Evolutionary conservation across 768 basidiomycete species (phyloP), one percentile per base, ranked within the genome.

Genomic region (Serendipita indica): DNA sequence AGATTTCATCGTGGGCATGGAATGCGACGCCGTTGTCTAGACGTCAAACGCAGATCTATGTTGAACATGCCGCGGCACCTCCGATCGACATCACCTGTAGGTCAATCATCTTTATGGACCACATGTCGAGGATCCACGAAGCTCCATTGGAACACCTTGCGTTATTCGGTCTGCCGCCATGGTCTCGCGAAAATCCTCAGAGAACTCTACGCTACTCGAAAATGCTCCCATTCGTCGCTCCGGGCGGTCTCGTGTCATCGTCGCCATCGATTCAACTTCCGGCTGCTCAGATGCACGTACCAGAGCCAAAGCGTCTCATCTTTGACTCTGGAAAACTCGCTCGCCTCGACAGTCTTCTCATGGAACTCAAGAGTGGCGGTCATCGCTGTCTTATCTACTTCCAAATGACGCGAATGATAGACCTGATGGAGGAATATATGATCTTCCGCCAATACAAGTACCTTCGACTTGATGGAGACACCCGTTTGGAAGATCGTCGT

Each of bases 321-420:
- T 91, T 89, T 62, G 94, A 99, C 69, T 97, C 94, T 27, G 94
- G 87, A 34, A 99, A 99, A 71, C 81, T 99, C 33, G 89, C 91
- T 35, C 80, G 88, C 28, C 77, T 99, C 49, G 96, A 99, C 69
- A 66, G 76, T 20, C 73, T 99, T n/a, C 75, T 99, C 5, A 86
- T 89, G 61, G 89, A 94, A 65, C 81, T 99, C 60, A 98, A 96
- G 72, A 77, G 81, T 33, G 86, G 83, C 1, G 93, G 93, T 62
- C 96, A 99, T 70, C 83, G 92, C 45, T 90, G 94, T 13, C 72
- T 99, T 65, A 78, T 99, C 18, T 99, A 98, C 72, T 98, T 97
- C 83, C 96, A 99, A 71, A 99, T 99, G 96, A 98, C 94, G 12
- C 81, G 86, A 60, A 99, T 98, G 96, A 96, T 99, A 84, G 93